Evolutionary conservation across 2,329 filamentous ascomycete genomes (phyloP).

Genomic region (Cadophora malorum): DNA sequence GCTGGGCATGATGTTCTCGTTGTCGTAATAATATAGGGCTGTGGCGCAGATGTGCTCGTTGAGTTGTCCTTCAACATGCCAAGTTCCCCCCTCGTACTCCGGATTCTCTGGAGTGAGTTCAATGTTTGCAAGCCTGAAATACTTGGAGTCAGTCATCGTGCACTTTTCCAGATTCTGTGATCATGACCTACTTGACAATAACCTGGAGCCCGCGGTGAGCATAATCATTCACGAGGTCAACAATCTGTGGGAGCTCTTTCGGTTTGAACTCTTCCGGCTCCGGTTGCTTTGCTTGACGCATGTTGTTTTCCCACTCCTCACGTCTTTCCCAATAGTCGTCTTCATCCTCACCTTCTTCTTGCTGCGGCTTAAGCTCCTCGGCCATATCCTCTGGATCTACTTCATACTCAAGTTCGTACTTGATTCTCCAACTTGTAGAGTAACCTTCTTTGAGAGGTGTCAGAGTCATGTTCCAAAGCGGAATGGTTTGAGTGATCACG

Average conservation of each 20-base stretch:
- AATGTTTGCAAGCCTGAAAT: slow-evolving; percentile 56
- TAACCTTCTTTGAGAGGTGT: slow-evolving; percentile 13
- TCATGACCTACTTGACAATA: slow-evolving; percentile 57
- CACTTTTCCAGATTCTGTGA: neutral
- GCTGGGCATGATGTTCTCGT: slow-evolving; percentile 54
- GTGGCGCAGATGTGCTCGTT: slow-evolving; percentile 63
- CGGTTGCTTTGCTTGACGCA: slow-evolving; percentile 18
- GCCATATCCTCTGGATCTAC: slow-evolving; percentile 40
- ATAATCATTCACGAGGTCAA: slow-evolving; percentile 27
- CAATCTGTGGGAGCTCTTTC: neutral
- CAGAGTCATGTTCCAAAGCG: slow-evolving; percentile 46
- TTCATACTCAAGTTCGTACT: slow-evolving; percentile 31
- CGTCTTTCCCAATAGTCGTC: slow-evolving; percentile 24
- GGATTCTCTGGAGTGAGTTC: slow-evolving; percentile 63
- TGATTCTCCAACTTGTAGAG: slow-evolving; percentile 3
- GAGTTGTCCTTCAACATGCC: slow-evolving; percentile 51
- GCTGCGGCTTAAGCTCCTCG: slow-evolving; percentile 37
- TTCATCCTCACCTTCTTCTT: slow-evolving; percentile 29
- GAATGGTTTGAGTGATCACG: slow-evolving; percentile 45
- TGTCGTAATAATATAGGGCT: slow-evolving; percentile 57
- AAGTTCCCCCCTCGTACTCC: slow-evolving; percentile 53
- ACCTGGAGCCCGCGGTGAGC: slow-evolving; percentile 57
- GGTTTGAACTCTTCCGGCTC: slow-evolving; percentile 28
- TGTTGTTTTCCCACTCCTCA: slow-evolving; percentile 18
- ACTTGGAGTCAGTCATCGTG: neutral